Evolutionary conservation across 441 rosid genomes (phyloP), one percentile per base, ranked within the genome.

Genomic region (Codiaeum variegatum): DNA sequence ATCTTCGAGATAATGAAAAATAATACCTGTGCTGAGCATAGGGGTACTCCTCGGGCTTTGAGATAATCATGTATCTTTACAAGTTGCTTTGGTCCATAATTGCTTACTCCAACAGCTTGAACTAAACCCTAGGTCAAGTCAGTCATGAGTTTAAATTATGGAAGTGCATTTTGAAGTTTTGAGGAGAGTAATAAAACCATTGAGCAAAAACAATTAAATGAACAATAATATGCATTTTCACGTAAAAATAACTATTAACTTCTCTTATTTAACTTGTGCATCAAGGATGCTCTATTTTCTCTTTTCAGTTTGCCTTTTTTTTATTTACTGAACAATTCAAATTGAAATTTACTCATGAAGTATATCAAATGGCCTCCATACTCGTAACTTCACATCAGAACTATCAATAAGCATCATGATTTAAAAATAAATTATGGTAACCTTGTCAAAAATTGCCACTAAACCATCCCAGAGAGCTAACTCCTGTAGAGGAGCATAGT

Each of bases 361-460:
- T 47, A 47, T 18, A 47, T 47, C n/a, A 16, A 47, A 13, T 47
- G 8, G 55, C n/a, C 58, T 52, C 24, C 21, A 5, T 49, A 49
- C 1, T 15, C 54, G 19, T 49, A 49, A 18, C 19, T 40, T 40
- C 13, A 9, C 2, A 40, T 18, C 1, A 18, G 19, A 49, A 47
- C 21, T 47, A 19, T n/a, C 56, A 0, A n/a, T n/a, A 26, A 12
- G 36, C 24, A 36, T 28, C 10, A 32, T 44, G 47, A 68, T 64
- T 75, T 42, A 64, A 71, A 46, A 60, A 29, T 28, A 66, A 74
- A 75, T 51, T 31, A 54, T 60, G 63, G 84, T 84, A 78, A 94
- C 98, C 98, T 94, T 82, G 59, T 92, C 95, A 32, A 90, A 92
- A 95, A 94, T 94, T 83, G 92, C 90, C 75, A 86, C 95, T 80